Evolutionary conservation across 2,329 filamentous ascomycete genomes (phyloP), one percentile per base, ranked within the genome.

Genomic region (Curvularia lunata): DNA sequence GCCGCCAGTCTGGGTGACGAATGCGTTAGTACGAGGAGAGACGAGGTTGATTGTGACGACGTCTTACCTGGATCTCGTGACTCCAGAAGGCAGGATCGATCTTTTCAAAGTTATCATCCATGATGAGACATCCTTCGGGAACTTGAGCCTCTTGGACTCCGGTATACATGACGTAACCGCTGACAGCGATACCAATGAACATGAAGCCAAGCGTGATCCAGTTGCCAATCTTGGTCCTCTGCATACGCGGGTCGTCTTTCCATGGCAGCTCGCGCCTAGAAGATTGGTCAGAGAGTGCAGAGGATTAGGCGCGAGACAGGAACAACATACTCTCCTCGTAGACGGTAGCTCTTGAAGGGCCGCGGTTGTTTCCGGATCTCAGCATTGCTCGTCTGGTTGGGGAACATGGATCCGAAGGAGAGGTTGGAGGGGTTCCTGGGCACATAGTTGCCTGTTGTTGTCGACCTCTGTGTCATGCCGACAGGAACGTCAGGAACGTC

Each of bases 51-150:
- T 5, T 16, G 27, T 12, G 30, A 23, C 2, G 30, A 23, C 2
- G 16, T 30, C 49, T 45, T 37, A 90, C 80, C 66, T 91, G 85
- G 9, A 89, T 85, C 73, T 92, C 90, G 67, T 89, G 87, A 1
- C 84, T 86, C 90, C 90, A 93, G 3, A 89, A 76, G 18, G 82
- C 79, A 0, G 78, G 73, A 66, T 88, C 81, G 49, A 90, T 80
- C 1, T 83, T 85, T 40, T 80, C 76, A 1, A 83, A 81, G 67
- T 89, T 91, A 66, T 85, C 83, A 28, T 91, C 89, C 64, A 71
- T 62, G 13, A 70, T 61, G 21, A 71, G 59, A 40, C 68, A 71
- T 54, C 66, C 66, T 37, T 61, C 62, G 18, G 64, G 64, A 13
- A 63, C 40, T 18, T 56, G 50, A 12, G 65, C 67, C 27, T 52